Evolutionary conservation across 306 rosid genomes (phyloP).

Genomic region (Mimosa bimucronata): DNA sequence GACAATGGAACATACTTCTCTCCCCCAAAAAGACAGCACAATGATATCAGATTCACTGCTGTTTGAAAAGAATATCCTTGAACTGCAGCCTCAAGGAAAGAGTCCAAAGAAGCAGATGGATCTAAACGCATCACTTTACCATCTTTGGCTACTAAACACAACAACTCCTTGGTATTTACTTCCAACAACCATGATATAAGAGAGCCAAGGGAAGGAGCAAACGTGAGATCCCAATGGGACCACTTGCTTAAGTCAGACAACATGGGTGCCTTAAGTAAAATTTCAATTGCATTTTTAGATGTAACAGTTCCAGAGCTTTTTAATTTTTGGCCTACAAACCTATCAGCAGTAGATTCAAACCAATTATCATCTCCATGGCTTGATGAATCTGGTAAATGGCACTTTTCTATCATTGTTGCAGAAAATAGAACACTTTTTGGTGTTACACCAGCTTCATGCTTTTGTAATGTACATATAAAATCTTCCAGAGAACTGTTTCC

Average conservation of each 20-base stretch:
- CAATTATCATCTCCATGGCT: slow-evolving; percentile 42
- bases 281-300: slow-evolving; percentile 65
- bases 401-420: slow-evolving; percentile 55
- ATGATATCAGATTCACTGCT: slow-evolving; percentile 71
- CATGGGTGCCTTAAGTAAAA: slow-evolving; percentile 77
- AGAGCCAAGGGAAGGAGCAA: slow-evolving; percentile 89
- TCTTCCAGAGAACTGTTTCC: slow-evolving; percentile 63
- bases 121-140: slow-evolving; percentile 81
- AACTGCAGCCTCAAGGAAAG: slow-evolving; percentile 84
- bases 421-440: slow-evolving; percentile 76
- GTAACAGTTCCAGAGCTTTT: slow-evolving; percentile 45
- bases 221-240: slow-evolving; percentile 90
- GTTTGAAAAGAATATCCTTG: slow-evolving; percentile 79
- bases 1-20: slow-evolving; percentile 67
- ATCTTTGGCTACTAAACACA: slow-evolving; percentile 82
- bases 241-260: slow-evolving; percentile 80
- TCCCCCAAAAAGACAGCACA: slow-evolving; percentile 76
- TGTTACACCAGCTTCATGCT: slow-evolving; percentile 47
- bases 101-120: slow-evolving; percentile 71
- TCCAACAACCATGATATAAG: slow-evolving; percentile 79
- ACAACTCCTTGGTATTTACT: slow-evolving; percentile 61
- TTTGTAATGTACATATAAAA: slow-evolving; percentile 52
- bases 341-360: slow-evolving; percentile 41
- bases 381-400: slow-evolving; percentile 45
- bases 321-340: slow-evolving; percentile 37